Conservation (phyloP, 2,329 filamentous ascomycete species). For the Diaporthe citri region DNA sequence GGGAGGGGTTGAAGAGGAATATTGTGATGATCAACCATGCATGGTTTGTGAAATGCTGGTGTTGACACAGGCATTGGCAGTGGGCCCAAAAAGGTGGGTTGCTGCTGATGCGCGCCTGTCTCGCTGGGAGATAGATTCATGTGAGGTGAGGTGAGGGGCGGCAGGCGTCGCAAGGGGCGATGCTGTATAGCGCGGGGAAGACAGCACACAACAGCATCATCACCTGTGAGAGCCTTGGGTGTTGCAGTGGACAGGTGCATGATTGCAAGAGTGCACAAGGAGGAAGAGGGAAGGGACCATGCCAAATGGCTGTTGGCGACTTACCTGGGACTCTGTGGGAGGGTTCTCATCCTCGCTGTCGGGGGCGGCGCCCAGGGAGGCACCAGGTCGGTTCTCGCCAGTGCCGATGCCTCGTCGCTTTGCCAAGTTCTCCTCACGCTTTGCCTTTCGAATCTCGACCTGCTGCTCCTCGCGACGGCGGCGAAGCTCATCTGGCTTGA, state of each 20-base stretch:
- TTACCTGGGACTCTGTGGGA: slow-evolving; percentile 96
- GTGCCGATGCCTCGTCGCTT: slow-evolving; percentile 95
- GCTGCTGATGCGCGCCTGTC: slow-evolving; percentile 14
- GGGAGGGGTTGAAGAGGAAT: neutral
- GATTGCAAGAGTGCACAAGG: slow-evolving; percentile 3
- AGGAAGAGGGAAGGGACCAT: slow-evolving; percentile 38
- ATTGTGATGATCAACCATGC: neutral
- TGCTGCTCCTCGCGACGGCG: slow-evolving; percentile 99
- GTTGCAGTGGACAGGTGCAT: neutral
- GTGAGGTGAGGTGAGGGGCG: slow-evolving; percentile 37
- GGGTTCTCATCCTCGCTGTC: slow-evolving; percentile 98
- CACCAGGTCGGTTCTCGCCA: slow-evolving; percentile 83
- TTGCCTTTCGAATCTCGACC: slow-evolving; percentile 98
- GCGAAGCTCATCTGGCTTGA: slow-evolving; percentile 98
- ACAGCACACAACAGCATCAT: neutral
- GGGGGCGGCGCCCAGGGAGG: slow-evolving; percentile 86
- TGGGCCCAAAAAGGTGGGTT: slow-evolving; percentile 35
- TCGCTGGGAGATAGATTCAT: slow-evolving; percentile 15
- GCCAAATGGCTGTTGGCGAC: slow-evolving; percentile 42
- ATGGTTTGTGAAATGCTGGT: slow-evolving; percentile 21
- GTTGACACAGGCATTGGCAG: slow-evolving; percentile 19
- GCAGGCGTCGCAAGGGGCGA: slow-evolving; percentile 28
- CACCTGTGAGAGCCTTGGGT: neutral
- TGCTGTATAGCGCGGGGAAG: slow-evolving; percentile 9
- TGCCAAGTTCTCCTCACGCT: slow-evolving; percentile 98